Evolutionary conservation across 345 rosid species (phyloP).

Genomic region (Turritis glabra): DNA sequence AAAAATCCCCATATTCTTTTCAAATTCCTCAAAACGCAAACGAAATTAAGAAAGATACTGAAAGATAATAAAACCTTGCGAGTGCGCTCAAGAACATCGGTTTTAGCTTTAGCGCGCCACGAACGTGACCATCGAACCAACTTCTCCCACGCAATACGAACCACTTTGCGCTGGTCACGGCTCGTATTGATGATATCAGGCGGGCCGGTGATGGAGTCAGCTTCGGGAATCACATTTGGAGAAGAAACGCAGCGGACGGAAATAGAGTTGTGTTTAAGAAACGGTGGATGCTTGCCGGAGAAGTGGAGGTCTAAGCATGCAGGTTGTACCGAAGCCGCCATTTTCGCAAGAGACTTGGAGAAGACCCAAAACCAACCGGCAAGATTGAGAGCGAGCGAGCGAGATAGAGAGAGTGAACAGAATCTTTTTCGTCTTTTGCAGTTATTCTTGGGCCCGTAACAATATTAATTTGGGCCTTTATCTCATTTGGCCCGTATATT

Average conservation of each 20-base stretch:
- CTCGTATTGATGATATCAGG: conserved; percentile 36
- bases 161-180: conserved; percentile 63
- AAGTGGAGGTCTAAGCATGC: conserved; percentile 40
- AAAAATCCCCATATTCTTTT: conserved; percentile 16
- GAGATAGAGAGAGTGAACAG: conserved; percentile 13
- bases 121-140: conserved; percentile 90
- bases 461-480: background rate
- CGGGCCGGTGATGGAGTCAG: conserved; percentile 19
- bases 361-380: conserved; percentile 34
- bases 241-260: conserved; percentile 39
- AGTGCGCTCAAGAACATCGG: conserved; percentile 78
- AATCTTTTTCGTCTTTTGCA: background rate
- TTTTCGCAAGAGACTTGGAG: conserved; percentile 32
- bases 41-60: background rate
- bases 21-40: background rate
- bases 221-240: conserved; percentile 17
- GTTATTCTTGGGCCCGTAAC: conserved; percentile 24
- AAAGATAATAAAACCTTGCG: conserved; percentile 53
- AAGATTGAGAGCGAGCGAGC: background rate
- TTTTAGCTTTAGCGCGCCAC: conserved; percentile 70
- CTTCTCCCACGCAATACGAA: conserved; percentile 88
- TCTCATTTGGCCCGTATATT: background rate
- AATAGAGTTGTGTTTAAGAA: conserved; percentile 29
- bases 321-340: conserved; percentile 49
- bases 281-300: conserved; percentile 25